Percentiles rank a stretch among this genome's conserved stretches.
Conservation (phyloP, 805 yeast species). For the Kazachstania psychrophila region DNA sequence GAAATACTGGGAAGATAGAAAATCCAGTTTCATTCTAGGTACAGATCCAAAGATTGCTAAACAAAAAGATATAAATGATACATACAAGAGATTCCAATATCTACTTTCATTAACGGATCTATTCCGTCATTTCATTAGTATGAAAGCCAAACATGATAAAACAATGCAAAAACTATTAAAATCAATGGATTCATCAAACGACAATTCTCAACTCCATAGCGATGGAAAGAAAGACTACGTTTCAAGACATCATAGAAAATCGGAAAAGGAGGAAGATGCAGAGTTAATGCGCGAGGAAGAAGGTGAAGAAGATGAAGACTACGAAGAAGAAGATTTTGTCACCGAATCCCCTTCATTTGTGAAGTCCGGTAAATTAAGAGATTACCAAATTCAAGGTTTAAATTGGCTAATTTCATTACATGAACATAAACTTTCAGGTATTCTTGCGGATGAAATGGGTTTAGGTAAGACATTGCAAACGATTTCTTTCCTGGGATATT, state of each 20-base stretch:
- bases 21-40: conserved; percentile 39
- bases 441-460: conserved; percentile 97
- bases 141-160: conserved; percentile 71
- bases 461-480: conserved; percentile 94
- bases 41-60: conserved; percentile 51
- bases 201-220: conserved; percentile 40
- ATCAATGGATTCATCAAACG: conserved; percentile 11
- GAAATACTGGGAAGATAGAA: conserved; percentile 34
- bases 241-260: conserved; percentile 59
- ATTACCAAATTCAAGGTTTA: conserved; percentile 88
- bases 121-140: conserved; percentile 79
- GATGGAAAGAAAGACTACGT: conserved; percentile 27
- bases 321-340: conserved; percentile 54
- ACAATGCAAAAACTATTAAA: conserved; percentile 52
- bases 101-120: conserved; percentile 74
- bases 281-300: conserved; percentile 81
- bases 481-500: conserved; percentile 79
- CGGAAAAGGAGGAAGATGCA: conserved; percentile 94
- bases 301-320: conserved; percentile 37
- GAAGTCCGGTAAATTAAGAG: conserved; percentile 64
- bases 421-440: conserved; percentile 84
- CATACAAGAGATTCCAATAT: conserved; percentile 72
- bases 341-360: conserved; percentile 79
- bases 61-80: conserved; percentile 49
- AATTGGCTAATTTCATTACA: conserved; percentile 89